Base-by-base conservation (phyloP, 129 eudicot genomes). In the Flaveria sonorensis region DNA sequence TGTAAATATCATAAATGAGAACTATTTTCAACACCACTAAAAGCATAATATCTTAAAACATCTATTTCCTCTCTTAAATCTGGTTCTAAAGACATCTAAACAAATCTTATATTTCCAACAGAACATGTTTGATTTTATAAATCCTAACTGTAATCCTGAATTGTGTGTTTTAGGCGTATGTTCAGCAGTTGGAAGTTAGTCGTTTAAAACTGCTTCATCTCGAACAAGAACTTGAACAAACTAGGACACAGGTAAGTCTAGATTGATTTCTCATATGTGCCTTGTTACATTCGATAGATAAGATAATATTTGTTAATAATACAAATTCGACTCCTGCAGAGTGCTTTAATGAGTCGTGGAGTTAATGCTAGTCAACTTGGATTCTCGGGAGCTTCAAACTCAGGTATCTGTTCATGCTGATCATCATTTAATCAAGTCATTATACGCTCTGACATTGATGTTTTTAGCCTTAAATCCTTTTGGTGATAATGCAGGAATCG, bases 171-270 rank as follows among this genome's bases (percentile, higher is more conserved):
- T 80, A 95, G 99, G 99, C 99, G 60, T 92, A 95, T 84, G 94
- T 95, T 77, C 96, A 89, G 89, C 99, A 95, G 71, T 73, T 95
- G 76, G 99, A 95, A 83, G 85, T 74, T 61, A 89, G 99, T 71
- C 96, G 90, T 70, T 40, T 81, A 81, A 95, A 85, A 81, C 83
- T 95, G 77, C 70, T 81, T 80, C 92, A 88, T 65, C 65, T 95
- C 67, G 99, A 95, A 82, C 99, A 89, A 86, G 97, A 95, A 85
- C 97, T 95, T 75, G 92, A 87, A 23, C 89, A 87, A 66, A 81
- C 88, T 61, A 85, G 87, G 78, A 89, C 88, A 89, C 98, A 91
- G 81, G 98, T 89, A 83, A 70, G 76, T 53, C 45, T 46, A 71
- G 26, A 66, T 46, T 57, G 47, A 46, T 21, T 39, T 53, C 24